Evolutionary conservation across 768 basidiomycete genomes (phyloP), one percentile per base, ranked within the genome.

Genomic region (Panaeolus papilionaceus): DNA sequence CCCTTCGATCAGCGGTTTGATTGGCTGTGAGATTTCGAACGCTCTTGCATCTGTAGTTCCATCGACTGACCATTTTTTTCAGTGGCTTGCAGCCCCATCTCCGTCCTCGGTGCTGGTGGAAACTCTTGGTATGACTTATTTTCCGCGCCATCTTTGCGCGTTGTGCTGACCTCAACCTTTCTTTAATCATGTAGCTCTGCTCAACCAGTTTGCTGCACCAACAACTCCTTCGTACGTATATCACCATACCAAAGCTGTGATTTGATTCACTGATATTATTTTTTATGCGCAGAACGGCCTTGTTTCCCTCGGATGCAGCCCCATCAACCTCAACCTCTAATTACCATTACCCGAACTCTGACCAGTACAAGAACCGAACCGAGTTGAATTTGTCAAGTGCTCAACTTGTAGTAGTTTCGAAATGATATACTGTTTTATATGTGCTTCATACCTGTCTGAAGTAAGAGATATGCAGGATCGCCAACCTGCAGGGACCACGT

Each of bases 201-300:
- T 28, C 76, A 80, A 66, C 72, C 78, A 33, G 78, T 80, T 14
- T 82, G 81, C 76, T 82, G 81, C 77, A 67, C 73, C 54, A 71
- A 76, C 66, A 80, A 79, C 73, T 67, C 45, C 65, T 79, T 78
- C 71, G 81, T 82, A 68, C 73, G 79, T 3, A 37, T 58, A 6
- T 26, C 23, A 11, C 1, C 44, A 18, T 18, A 42, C 1, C 7
- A 18, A 45, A n/a, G 7, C n/a, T 8, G 16, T 4, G 8, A 5
- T 49, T 26, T 20, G 20, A 8, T 9, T 20, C 1, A 16, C 45
- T 45, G 2, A 16, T 45, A 18, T 18, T 4, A 1, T 45, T 45
- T 23, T 33, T 26, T 47, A 2, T 20, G 23, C 9, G 4, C 28
- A 58, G 54, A 7, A 16, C 20, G 54, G 54, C 16, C 54, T 58